These are phyloP conservation scores for Mallotus japonicus DNA, from an alignment of 441 rosid genomes.

Conservation along the genomic window DNA sequence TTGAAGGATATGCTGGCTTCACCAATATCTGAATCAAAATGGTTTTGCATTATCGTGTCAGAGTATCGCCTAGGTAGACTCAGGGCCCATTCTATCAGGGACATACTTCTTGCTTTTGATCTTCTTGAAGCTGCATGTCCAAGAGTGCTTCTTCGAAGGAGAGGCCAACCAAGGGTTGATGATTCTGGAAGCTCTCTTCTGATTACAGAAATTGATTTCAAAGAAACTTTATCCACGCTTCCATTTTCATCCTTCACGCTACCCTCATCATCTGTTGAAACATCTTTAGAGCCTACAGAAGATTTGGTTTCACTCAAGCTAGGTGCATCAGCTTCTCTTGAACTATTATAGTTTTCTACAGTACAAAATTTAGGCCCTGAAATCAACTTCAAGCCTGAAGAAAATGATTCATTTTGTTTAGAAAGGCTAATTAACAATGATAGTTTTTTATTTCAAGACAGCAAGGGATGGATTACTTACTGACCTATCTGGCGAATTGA, in stretches of 20 bases:
- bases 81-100: constrained; percentile 77
- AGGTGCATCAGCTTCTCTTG: constrained; percentile 12
- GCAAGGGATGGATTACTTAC: too few relatives aligned
- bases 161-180: constrained; percentile 71
- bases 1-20: constrained; percentile 1
- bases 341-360: constrained; percentile 8
- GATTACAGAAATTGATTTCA: constrained; percentile 33
- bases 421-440: not conserved
- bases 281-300: constrained; percentile 1
- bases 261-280: constrained; percentile 14
- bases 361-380: constrained; percentile 11
- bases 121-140: constrained; percentile 34
- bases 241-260: constrained; percentile 13
- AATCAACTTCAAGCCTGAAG: constrained; percentile 28
- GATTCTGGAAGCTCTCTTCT: constrained; percentile 38
- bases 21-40: constrained; percentile 16
- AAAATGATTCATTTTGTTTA: not conserved
- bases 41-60: constrained; percentile 21
- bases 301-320: constrained; percentile 10
- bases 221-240: not conserved
- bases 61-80: constrained; percentile 53
- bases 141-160: constrained; percentile 38
- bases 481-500: constrained; percentile 2
- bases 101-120: constrained; percentile 39
- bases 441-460: too few relatives aligned